Base-by-base conservation (phyloP, 148 eudicot genomes). In the Selenicereus undatus region DNA sequence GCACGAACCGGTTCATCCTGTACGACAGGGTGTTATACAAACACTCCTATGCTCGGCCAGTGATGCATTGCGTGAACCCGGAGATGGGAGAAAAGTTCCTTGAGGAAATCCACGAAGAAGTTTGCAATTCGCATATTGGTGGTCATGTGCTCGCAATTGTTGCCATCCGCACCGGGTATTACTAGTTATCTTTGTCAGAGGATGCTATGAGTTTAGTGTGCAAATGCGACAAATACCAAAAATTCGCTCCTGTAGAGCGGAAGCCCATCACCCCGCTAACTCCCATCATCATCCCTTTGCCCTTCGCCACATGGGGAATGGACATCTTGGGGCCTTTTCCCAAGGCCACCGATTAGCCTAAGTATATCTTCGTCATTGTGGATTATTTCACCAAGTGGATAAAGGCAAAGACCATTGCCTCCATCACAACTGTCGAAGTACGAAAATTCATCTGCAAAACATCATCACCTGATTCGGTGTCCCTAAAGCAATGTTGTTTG, bases 321-420 rank as follows among this genome's bases (percentile, higher is more conserved):
- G 78, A 81, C 24, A 74, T 81, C 11, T 43, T 81, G 1, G 78
- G 78, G 3, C 71, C 70, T 6, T 58, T 74, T 10, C 73, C 62
- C 0, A 45, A 17, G 24, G 82, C 43, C 4, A 3, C 43, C 0
- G 73, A 72, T 2, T 0, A 48, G 11, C 12, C 21, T 3, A 65
- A 60, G 51, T 80, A 58, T 17, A 22, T 80, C 0, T 8, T 80
- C 0, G 60, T 74, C 16, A 60, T 45, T 0, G 70, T 32, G 18
- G 78, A 81, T 27, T 74, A 81, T 32, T 81, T 74, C 45, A 81
- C 78, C 2, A 81, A 81, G 27, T 73, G 73, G 82, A 45, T 81
- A 7, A 78, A 73, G 27, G 78, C 73, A 1, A 42, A 73, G 21
- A 73, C 78, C 1, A 26, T 81, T 22, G 24, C 73, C 0, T 54